Percentiles rank a stretch among this genome's conserved stretches.
phyloP scores from a whole-genome alignment of 2,329 filamentous ascomycete genomes.

The Clarireedia hainanense region DNA sequence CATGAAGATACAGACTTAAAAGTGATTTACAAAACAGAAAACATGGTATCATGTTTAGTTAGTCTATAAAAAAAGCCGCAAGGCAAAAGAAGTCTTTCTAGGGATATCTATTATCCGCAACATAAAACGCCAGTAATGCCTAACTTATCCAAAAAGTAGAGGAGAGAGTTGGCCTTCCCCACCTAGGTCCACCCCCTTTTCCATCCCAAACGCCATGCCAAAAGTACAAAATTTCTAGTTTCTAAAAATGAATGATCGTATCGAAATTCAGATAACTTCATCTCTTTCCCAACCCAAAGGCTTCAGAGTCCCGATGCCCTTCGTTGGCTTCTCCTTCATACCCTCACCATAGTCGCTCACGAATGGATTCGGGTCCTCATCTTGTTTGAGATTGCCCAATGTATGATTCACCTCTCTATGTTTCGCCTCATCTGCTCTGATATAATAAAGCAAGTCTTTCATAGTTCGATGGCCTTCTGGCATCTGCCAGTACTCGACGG shows the following conservation, averaged over 20 bases:
- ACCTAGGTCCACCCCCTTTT: background rate
- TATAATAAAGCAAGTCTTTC: conserved; percentile 79
- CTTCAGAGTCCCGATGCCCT: conserved; percentile 53
- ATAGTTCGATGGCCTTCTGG: conserved; percentile 75
- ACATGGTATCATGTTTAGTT: no score
- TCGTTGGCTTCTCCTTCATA: conserved; percentile 58
- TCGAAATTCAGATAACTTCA: conserved; percentile 53
- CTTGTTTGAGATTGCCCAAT: conserved; percentile 76
- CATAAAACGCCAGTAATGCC: background rate
- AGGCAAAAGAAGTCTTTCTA: no score
- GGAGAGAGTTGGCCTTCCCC: background rate
- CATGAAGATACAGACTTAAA: no score
- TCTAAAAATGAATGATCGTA: background rate
- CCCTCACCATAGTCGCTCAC: conserved; percentile 72
- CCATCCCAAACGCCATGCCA: background rate
- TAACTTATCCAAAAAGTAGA: background rate
- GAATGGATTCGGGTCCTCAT: conserved; percentile 86
- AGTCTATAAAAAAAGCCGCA: no score
- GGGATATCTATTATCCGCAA: background rate
- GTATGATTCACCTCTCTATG: conserved; percentile 96
- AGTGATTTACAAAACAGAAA: no score
- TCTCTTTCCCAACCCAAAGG: conserved; percentile 73
- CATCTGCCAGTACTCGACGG: conserved; percentile 90
- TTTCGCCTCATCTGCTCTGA: conserved; percentile 82
- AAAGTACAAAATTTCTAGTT: background rate